A percentile compares a stretch with the other conserved stretches of the same genome.
Conservation (phyloP, 768 basidiomycete genomes). For the Phanerodontia chrysosporium region DNA sequence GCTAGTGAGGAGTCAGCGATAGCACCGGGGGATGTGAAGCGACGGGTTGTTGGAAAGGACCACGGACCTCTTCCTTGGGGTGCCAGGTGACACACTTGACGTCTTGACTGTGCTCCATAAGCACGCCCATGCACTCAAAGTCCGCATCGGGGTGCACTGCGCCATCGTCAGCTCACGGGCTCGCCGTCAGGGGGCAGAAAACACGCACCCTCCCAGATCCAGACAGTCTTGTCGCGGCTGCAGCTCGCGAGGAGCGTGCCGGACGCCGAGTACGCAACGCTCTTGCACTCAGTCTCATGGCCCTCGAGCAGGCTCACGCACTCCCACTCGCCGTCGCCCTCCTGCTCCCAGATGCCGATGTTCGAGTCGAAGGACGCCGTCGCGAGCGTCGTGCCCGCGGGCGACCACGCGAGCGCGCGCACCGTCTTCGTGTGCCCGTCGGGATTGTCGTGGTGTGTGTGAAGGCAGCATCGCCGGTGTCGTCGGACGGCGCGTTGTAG, state of each 20-base stretch:
- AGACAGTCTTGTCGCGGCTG: constrained; percentile 94
- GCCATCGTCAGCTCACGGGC: neutral
- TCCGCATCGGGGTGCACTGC: constrained; percentile 87
- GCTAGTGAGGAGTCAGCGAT: constrained; percentile 18
- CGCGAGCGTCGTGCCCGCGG: constrained; percentile 80
- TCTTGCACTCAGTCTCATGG: constrained; percentile 87
- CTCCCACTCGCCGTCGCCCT: constrained; percentile 69
- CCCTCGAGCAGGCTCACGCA: constrained; percentile 85
- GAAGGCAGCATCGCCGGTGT: constrained; percentile 33
- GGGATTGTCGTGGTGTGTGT: constrained; percentile 59
- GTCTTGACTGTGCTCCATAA: constrained; percentile 97
- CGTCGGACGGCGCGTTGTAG: constrained; percentile 38
- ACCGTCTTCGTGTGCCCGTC: constrained; percentile 88
- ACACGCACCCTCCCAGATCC: constrained; percentile 93
- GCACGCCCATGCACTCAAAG: constrained; percentile 90
- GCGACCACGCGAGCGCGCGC: constrained; percentile 82
- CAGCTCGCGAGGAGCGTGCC: constrained; percentile 85
- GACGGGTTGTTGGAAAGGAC: neutral
- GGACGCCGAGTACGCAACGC: constrained; percentile 29
- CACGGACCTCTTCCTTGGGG: constrained; percentile 83
- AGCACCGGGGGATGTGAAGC: neutral
- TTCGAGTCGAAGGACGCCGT: constrained; percentile 94
- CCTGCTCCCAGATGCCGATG: constrained; percentile 86
- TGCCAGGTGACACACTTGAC: constrained; percentile 96
- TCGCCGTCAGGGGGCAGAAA: neutral